Conservation (phyloP, 768 basidiomycete species). For the Termitomyces eurrhizus region DNA sequence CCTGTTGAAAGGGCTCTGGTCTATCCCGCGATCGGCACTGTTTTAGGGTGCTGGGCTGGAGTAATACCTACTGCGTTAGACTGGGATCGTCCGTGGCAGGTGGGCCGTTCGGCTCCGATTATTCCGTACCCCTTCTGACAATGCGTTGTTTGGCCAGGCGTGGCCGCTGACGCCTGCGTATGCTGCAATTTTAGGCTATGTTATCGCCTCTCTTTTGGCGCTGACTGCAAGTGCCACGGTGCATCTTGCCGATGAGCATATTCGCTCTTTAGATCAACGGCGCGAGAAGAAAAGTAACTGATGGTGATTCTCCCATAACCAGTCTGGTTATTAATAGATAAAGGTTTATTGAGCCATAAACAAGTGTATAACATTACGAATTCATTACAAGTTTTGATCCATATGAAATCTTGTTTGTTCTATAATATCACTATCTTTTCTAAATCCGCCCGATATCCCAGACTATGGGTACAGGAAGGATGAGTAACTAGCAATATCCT, state of each 20-base stretch:
- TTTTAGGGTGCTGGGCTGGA: conserved; percentile 79
- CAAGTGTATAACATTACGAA: not conserved
- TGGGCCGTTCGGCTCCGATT: conserved; percentile 28
- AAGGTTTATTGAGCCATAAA: conserved; percentile 2
- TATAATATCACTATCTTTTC: not conserved
- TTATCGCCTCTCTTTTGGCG: conserved; percentile 53
- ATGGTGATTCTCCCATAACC: not conserved
- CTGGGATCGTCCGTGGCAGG: conserved; percentile 99
- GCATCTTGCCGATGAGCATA: conserved; percentile 36
- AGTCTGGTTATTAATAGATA: not conserved
- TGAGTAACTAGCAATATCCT: not conserved
- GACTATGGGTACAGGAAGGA: not conserved
- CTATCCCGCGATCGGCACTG: conserved; percentile 70
- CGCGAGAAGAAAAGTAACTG: conserved; percentile 15
- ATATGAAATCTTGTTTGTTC: not conserved
- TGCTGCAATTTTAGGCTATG: conserved; percentile 67
- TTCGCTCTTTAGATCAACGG: conserved; percentile 18
- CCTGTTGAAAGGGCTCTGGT: conserved; percentile 74
- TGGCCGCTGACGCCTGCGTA: conserved; percentile 82
- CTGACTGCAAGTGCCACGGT: conserved; percentile 39
- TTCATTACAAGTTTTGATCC: not conserved
- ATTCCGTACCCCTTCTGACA: not conserved
- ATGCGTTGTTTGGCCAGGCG: conserved; percentile 39
- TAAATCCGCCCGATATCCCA: not conserved
- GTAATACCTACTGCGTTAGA: conserved; percentile 86